phyloP scores from a whole-genome alignment of 2,329 filamentous ascomycete species.

The Epicoccum nigrum region DNA sequence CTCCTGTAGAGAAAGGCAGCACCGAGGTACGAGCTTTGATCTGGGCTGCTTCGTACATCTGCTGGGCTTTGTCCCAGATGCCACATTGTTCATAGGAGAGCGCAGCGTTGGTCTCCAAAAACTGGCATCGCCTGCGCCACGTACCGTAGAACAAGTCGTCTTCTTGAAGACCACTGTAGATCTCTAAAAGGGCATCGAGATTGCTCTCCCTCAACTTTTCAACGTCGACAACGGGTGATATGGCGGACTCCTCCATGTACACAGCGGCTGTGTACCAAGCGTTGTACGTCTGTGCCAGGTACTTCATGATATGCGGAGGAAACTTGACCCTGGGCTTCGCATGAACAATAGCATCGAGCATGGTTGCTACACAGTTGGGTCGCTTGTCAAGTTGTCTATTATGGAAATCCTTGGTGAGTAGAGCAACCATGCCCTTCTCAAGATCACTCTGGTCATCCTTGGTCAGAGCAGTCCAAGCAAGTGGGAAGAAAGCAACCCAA shows the following conservation, averaged over 20 bases:
- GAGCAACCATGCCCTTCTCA: conserved; percentile 85
- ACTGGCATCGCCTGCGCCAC: conserved; percentile 93
- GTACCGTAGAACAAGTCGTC: conserved; percentile 98
- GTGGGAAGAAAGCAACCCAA: conserved; percentile 89
- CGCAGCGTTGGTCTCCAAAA: conserved; percentile 95
- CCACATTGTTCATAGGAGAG: conserved; percentile 98
- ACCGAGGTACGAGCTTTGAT: conserved; percentile 95
- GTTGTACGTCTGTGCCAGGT: conserved; percentile 90
- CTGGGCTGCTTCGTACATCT: conserved; percentile 94
- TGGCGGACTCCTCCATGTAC: conserved; percentile 87
- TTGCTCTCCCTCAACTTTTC: conserved; percentile 88
- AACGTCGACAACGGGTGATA: conserved; percentile 84
- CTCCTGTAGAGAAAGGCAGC: conserved; percentile 92
- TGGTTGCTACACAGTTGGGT: conserved; percentile 91
- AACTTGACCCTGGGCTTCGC: conserved; percentile 88
- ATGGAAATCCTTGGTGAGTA: conserved; percentile 95
- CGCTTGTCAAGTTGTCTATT: conserved; percentile 91
- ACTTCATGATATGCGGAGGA: conserved; percentile 95
- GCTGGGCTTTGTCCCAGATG: conserved; percentile 99
- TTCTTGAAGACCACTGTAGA: conserved; percentile 89
- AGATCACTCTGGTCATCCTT: conserved; percentile 89
- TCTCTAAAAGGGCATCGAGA: conserved; percentile 90
- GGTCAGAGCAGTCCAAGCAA: conserved; percentile 88
- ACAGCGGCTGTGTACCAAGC: conserved; percentile 95
- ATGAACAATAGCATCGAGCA: conserved; percentile 85